Base-by-base conservation (phyloP, 495 filamentous ascomycete species). In the Daldinia caldariorum region DNA sequence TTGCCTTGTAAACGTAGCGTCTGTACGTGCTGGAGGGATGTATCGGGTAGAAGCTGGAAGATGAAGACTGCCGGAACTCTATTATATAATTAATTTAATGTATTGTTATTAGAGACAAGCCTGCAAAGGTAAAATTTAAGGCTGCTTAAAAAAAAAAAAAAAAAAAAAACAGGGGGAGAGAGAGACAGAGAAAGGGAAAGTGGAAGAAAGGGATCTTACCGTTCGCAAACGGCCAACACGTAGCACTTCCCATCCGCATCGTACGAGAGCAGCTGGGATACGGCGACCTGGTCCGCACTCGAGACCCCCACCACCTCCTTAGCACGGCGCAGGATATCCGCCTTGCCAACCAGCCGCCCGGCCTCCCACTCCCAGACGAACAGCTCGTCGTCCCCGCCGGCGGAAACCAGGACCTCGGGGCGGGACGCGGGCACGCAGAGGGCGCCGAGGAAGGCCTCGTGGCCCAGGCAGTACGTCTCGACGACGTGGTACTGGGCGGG, bases 401-500 rank as follows among this genome's bases (percentile, higher is more conserved):
- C 95, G 4, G 94, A 97, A 34, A 99, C 78, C 29, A 99, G 84
- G 3, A 90, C 58, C 8, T 85, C 80, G 6, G 86, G 83, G 32
- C 83, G 78, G 64, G 77, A 80, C 3, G 79, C 67, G 1, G 89
- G 86, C 37, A 92, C 78, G 72, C 89, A 93, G 16, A 99, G 79
- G 57, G 85, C 88, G 79, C 83, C 91, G 55, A 99, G 82, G 75
- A 97, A 97, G 32, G 92, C 84, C 51, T 83, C 87, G 74, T 99
- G 95, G 0, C 94, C 94, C 14, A 97, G 83, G 71, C 94, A 97
- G 76, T 90, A 97, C 1, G 83, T 83, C 76, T 98, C 95, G 76
- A 97, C 96, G 65, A 98, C 81, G 74, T 97, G 91, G 3, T 91
- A 83, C 78, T 98, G 92, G 6, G 26, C 26, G 26, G 94, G 93